Evolutionary conservation across 768 basidiomycete genomes (phyloP).

Genomic region (Termitomyces sp.): DNA sequence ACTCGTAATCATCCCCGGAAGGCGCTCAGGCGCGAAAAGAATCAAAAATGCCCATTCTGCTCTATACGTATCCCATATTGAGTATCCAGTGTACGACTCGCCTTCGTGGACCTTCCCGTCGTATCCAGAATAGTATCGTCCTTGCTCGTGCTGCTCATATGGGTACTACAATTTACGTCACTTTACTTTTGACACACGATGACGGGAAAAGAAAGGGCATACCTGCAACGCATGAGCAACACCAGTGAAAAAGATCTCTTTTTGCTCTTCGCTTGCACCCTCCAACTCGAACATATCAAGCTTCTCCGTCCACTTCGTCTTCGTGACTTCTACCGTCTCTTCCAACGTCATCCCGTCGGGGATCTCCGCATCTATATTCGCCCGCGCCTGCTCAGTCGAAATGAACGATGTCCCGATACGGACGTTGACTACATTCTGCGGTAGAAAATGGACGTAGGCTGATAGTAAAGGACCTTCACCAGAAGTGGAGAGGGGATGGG

Average conservation of each 20-base stretch:
- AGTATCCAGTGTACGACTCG: slow-evolving; percentile 75
- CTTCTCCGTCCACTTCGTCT: slow-evolving; percentile 53
- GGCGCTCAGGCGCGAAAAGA: slow-evolving; percentile 69
- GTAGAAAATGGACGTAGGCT: slow-evolving; percentile 46
- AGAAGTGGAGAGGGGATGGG: slow-evolving; percentile 19
- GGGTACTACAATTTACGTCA: slow-evolving; percentile 48
- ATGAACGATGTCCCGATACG: slow-evolving; percentile 78
- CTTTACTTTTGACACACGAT: not conserved
- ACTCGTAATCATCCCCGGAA: slow-evolving; percentile 69
- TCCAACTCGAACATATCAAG: slow-evolving; percentile 44
- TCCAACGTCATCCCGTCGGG: slow-evolving; percentile 41
- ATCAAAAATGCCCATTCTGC: slow-evolving; percentile 79
- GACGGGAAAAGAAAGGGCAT: not conserved
- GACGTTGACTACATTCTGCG: slow-evolving; percentile 40
- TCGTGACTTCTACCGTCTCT: slow-evolving; percentile 40
- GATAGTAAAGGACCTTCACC: slow-evolving; percentile 41
- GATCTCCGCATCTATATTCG: slow-evolving; percentile 42
- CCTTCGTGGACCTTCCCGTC: slow-evolving; percentile 52
- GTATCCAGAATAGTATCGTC: slow-evolving; percentile 73
- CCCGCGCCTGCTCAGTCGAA: slow-evolving; percentile 57
- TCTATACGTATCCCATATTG: slow-evolving; percentile 79
- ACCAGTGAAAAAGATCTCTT: slow-evolving; percentile 52
- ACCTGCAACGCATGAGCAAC: slow-evolving; percentile 62
- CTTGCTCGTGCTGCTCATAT: slow-evolving; percentile 65
- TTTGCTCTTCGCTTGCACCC: slow-evolving; percentile 42